Base-by-base conservation (phyloP, 2,329 filamentous ascomycete genomes). In the Stromatinia cepivora region DNA sequence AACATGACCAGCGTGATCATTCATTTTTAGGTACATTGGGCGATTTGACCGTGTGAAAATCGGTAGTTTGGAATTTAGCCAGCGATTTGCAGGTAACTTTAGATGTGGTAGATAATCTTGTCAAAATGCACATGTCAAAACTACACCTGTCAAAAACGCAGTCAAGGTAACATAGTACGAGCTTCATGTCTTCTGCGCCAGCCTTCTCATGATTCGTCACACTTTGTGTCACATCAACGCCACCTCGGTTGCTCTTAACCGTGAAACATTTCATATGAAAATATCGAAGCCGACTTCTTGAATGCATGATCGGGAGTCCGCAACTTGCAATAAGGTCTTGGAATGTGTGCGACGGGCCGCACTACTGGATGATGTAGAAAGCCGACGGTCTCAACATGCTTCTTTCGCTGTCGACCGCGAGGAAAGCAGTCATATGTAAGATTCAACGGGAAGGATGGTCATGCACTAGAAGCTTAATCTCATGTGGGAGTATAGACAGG, bases 71-170 rank as follows among this genome's bases (percentile, higher is more conserved):
- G n/a, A 11, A 9, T 42, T 64, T 22, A 13, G 8, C 46, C 31
- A 62, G 46, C 34, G 9, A 52, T 64, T 17, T 64, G 46, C 25
- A 52, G 39, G 31, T 11, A 22, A 15, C 34, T 45, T 34, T 39
- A 45, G 50, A 57, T 28, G 17, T 64, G 25, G 2, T 67, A 67
- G 46, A 53, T 52, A 56, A 13, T 56, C 28, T 52, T 64, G 58
- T 64, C 66, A 57, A 69, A 64, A 64, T 69, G 66, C 58, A 69
- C 66, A 52, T 64, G 66, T 69, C 66, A 64, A 64, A 46, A 39
- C 39, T 25, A 36, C 66, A 69, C 50, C 58, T 69, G 57, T 63
- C 66, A 69, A 45, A 64, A 69, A 69, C 17, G 50, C 28, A 69
- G 66, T 54, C 20, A 11, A 56, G 42, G 48, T 68, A 68, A 68